Evolutionary conservation across 116 monocot genomes (phyloP).

Genomic region (Posidonia oceanica): DNA sequence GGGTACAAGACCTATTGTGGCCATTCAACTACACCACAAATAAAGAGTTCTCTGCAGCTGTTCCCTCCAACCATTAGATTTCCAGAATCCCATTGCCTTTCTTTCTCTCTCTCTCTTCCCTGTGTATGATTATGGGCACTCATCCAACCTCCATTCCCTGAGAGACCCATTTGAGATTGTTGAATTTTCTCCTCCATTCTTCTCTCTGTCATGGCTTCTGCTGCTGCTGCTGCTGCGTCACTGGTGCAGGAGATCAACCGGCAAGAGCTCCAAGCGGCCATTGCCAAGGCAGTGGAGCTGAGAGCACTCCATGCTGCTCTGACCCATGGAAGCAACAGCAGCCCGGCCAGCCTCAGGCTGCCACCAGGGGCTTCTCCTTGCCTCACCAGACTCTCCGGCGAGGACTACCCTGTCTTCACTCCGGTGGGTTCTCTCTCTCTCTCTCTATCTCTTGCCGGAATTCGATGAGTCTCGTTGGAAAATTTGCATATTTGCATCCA

Average conservation of each 20-base stretch:
- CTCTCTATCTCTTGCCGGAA: background rate
- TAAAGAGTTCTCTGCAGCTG: no score
- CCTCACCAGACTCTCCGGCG: constrained; percentile 29
- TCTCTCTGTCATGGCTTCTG: constrained; percentile 16
- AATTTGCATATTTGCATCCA: no score
- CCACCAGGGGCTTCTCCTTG: constrained; percentile 33
- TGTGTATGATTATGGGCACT: no score
- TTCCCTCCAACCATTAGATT: background rate
- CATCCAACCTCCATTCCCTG: no score
- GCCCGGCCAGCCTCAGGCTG: constrained; percentile 26
- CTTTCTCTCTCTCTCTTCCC: background rate
- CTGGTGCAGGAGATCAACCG: constrained; percentile 24
- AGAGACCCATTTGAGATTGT: no score
- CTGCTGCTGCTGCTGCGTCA: constrained; percentile 1
- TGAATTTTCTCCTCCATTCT: background rate
- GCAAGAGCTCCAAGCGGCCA: constrained; percentile 66
- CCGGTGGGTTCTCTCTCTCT: constrained; percentile 42
- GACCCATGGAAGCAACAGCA: constrained; percentile 31
- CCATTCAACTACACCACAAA: background rate
- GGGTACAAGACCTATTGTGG: background rate
- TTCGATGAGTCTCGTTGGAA: background rate
- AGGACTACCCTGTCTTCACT: constrained; percentile 91
- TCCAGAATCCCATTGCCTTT: background rate
- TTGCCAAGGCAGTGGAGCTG: constrained; percentile 78
- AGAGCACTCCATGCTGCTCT: constrained; percentile 79